Evolutionary conservation across 768 basidiomycete species (phyloP), one percentile per base, ranked within the genome.

Genomic region (Sarcodon sp.): DNA sequence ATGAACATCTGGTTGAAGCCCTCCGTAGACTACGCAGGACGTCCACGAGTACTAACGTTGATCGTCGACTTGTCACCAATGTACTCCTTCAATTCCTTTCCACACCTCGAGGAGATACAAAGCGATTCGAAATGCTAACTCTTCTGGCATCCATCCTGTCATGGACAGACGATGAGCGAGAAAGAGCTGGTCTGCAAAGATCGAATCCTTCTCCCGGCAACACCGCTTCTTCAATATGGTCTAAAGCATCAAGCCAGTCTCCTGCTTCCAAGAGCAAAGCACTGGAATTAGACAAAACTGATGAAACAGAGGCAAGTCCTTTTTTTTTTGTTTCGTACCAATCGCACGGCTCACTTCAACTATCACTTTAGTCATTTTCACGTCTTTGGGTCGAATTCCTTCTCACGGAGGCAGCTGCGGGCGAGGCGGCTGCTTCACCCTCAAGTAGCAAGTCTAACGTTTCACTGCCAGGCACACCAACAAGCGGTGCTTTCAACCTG

Each of bases 371-470:
- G 93, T 94, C 91, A 0, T 99, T 99, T 68, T 93, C 90, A 35
- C 87, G 92, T 43, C 76, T 97, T 9, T 99, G 92, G 83, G 94
- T 99, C 43, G 96, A 99, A 63, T 99, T 94, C 61, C 75, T 99
- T 3, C 80, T 99, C 53, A 94, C 91, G 18, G 94, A 99, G 68
- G 83, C 92, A 0, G 71, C 75, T 37, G 66, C 68, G 54, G 79
- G 67, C 15, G 64, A 64, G 55, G 61, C 52, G 55, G 56, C 59
- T 12, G 33, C 44, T 12, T 45, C 54, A 4, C 46, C 51, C 16
- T 36, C 53, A 3, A 55, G 54, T 31, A 32, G 53, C 36, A 50
- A 51, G 43, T 63, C 63, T 10, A 70, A 66, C 52, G 52, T 52
- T 34, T 71, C 72, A 0, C 57, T 69, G 11, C 73, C 73, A 6